A percentile compares a stretch with the other conserved stretches of the same genome.
Conservation (phyloP, 2,329 filamentous ascomycete genomes). For the Lachnellula subtilissima region DNA sequence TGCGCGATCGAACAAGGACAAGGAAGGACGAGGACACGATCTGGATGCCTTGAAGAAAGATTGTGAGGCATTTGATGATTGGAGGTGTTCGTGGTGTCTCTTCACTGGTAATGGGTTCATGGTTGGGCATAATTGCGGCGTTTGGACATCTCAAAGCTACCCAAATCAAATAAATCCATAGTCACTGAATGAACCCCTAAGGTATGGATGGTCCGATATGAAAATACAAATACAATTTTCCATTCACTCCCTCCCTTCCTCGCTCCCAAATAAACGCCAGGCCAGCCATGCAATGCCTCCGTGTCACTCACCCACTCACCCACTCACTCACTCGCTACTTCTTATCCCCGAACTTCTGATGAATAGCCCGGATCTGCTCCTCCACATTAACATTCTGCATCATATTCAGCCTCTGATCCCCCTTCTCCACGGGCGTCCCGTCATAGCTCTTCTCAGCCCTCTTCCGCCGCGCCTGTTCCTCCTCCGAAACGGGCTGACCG, state of each 20-base stretch:
- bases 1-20: no score
- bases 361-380: constrained; percentile 72
- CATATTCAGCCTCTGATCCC: constrained; percentile 50
- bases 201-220: no score
- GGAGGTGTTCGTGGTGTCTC: no score
- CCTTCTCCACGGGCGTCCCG: constrained; percentile 53
- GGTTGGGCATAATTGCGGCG: no score
- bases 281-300: background rate
- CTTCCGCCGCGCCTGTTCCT: constrained; percentile 75
- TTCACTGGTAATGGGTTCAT: no score
- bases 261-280: background rate
- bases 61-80: no score
- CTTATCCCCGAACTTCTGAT: constrained; percentile 47
- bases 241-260: background rate
- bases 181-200: no score
- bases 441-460: constrained; percentile 66
- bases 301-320: background rate
- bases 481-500: constrained; percentile 62
- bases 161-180: no score
- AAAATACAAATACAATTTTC: background rate
- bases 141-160: no score
- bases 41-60: no score
- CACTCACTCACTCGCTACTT: constrained; percentile 15
- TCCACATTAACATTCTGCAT: constrained; percentile 72
- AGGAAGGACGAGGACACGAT: no score